A percentile compares a stretch with the other conserved stretches of the same genome.
These are phyloP conservation scores for Clavispora asparagi DNA, from an alignment of 805 yeast genomes.

Conservation along the genomic window DNA sequence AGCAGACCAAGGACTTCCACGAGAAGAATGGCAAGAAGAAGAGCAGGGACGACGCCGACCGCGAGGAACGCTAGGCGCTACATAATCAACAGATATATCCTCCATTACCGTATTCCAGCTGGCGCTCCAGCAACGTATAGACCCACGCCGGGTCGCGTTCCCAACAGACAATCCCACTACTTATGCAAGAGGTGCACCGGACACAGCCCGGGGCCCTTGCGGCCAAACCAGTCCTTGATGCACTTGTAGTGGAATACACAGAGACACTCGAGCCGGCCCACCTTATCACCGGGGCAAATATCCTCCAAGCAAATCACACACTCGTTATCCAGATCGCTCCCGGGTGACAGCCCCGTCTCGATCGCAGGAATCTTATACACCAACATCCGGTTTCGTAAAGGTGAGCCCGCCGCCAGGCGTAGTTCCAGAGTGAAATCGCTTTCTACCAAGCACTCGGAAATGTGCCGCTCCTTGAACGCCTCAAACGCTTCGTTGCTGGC, in stretches of 20 bases:
- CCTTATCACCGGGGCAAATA: constrained; percentile 76
- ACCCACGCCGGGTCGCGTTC: neutral
- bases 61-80: constrained; percentile 23
- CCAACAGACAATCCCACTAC: constrained; percentile 2
- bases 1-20: constrained; percentile 66
- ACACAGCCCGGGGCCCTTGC: constrained; percentile 80
- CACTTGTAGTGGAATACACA: constrained; percentile 92
- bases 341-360: constrained; percentile 12
- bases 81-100: neutral
- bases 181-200: constrained; percentile 63
- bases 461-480: constrained; percentile 56
- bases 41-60: constrained; percentile 35
- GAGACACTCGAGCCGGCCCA: constrained; percentile 88
- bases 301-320: constrained; percentile 95
- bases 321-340: constrained; percentile 45
- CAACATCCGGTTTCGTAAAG: constrained; percentile 71
- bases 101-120: neutral
- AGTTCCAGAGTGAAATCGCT: constrained; percentile 58
- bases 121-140: neutral
- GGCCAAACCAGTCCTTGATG: constrained; percentile 85
- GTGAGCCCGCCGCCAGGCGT: constrained; percentile 26
- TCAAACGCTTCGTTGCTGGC: constrained; percentile 21
- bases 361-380: constrained; percentile 60
- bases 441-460: constrained; percentile 67
- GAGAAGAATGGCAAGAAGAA: constrained; percentile 30